Conservation (phyloP, 805 yeast species). For the Starmerella powellii region DNA sequence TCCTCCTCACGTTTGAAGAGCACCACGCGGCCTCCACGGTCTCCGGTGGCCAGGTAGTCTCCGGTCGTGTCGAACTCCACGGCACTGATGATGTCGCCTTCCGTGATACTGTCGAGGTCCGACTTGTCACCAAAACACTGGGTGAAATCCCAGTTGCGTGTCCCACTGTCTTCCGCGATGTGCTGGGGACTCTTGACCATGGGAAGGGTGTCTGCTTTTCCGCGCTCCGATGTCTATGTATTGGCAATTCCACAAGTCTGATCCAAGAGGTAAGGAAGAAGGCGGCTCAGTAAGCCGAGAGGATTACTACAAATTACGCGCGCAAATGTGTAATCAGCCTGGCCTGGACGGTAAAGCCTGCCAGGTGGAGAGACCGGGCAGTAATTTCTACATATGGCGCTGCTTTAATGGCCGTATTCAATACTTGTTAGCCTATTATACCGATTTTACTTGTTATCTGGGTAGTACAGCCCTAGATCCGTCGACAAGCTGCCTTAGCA, state of each 20-base stretch:
- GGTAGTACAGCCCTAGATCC: too few species aligned
- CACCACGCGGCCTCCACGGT: constrained; percentile 96
- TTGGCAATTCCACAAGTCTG: background rate
- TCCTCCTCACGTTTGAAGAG: constrained; percentile 75
- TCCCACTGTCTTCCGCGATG: constrained; percentile 23
- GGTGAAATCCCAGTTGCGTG: constrained; percentile 65
- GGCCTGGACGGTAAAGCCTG: too few species aligned
- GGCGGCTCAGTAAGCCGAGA: constrained; percentile 2
- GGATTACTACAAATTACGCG: background rate
- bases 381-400: too few species aligned
- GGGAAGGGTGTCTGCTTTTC: background rate
- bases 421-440: too few species aligned
- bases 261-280: constrained; percentile 1
- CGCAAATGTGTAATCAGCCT: too few species aligned
- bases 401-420: too few species aligned
- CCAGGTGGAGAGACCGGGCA: too few species aligned
- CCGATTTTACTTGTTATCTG: too few species aligned
- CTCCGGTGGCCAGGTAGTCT: constrained; percentile 94
- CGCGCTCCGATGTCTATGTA: background rate
- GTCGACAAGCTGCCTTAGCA: too few species aligned
- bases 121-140: constrained; percentile 99
- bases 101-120: constrained; percentile 87
- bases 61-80: constrained; percentile 95
- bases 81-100: constrained; percentile 92
- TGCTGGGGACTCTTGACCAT: constrained; percentile 8